phyloP scores from a whole-genome alignment of 306 rosid genomes.

The Vicia villosa region DNA sequence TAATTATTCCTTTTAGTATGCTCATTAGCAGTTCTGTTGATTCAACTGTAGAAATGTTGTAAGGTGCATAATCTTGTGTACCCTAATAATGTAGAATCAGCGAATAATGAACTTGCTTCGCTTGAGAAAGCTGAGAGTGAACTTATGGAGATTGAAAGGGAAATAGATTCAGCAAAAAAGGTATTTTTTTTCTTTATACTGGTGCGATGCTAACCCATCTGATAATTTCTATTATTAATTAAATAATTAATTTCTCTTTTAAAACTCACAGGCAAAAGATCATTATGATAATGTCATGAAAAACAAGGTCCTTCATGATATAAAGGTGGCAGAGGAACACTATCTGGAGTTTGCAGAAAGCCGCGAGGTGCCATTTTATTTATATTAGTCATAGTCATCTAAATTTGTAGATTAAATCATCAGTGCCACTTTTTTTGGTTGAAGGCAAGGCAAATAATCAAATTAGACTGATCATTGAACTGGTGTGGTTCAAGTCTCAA shows the following conservation, averaged over 20 bases:
- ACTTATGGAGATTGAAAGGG: constrained; percentile 60
- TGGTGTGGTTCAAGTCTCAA: neutral
- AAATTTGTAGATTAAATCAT: constrained; percentile 24
- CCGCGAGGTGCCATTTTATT: constrained; percentile 56
- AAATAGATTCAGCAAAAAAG: constrained; percentile 51
- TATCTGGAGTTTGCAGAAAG: constrained; percentile 49
- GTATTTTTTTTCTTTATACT: constrained; percentile 39
- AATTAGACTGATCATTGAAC: neutral
- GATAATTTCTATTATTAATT: constrained; percentile 8
- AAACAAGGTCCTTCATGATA: constrained; percentile 54
- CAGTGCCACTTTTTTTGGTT: constrained; percentile 15
- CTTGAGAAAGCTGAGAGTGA: constrained; percentile 67
- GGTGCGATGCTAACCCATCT: constrained; percentile 23
- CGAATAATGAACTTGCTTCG: constrained; percentile 65
- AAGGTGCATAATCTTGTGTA: constrained; percentile 28
- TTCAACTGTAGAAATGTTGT: constrained; percentile 30
- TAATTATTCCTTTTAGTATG: constrained; percentile 28
- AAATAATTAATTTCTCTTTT: neutral
- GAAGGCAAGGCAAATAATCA: neutral
- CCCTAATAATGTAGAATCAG: constrained; percentile 58
- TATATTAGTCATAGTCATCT: constrained; percentile 23
- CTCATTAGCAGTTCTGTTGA: constrained; percentile 11
- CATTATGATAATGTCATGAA: constrained; percentile 75
- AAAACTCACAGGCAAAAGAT: constrained; percentile 54
- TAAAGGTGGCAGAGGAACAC: constrained; percentile 60